Conservation (phyloP, 371 early-diverging fungal species). For the Mortierella sp. region DNA sequence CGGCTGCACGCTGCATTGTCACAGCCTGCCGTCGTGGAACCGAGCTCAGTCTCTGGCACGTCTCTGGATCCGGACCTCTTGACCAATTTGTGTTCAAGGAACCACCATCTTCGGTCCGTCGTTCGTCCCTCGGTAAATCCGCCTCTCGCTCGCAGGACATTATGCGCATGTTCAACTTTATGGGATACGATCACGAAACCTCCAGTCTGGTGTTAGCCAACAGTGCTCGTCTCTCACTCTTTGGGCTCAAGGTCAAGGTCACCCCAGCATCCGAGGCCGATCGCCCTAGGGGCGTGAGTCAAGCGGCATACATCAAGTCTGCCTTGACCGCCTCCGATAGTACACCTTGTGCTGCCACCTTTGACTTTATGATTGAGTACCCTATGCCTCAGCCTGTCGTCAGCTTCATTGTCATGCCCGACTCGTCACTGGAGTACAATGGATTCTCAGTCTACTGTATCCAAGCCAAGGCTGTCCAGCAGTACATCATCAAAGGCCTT, state of each 20-base stretch:
- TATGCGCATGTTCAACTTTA: slow-evolving; percentile 58
- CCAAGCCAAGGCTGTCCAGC: slow-evolving; percentile 61
- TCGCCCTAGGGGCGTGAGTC: slow-evolving; percentile 9
- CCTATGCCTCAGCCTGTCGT: slow-evolving; percentile 60
- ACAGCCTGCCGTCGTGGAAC: slow-evolving; percentile 57
- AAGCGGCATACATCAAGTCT: slow-evolving; percentile 38
- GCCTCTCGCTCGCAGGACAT: slow-evolving; percentile 41
- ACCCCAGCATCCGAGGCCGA: slow-evolving; percentile 20
- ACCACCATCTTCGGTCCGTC: slow-evolving; percentile 42
- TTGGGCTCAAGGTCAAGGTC: slow-evolving; percentile 51
- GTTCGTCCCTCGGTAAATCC: slow-evolving; percentile 47
- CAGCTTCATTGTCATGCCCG: slow-evolving; percentile 60
- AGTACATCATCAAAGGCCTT: slow-evolving; percentile 57
- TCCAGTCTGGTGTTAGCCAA: slow-evolving; percentile 56
- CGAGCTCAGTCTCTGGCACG: slow-evolving; percentile 44
- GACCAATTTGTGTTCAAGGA: slow-evolving; percentile 53
- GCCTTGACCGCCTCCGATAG: slow-evolving; percentile 7
- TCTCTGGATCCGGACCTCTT: slow-evolving; percentile 30
- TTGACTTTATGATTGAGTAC: slow-evolving; percentile 63
- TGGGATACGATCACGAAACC: slow-evolving; percentile 53
- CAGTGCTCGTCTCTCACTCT: slow-evolving; percentile 57
- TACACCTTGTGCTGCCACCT: slow-evolving; percentile 30
- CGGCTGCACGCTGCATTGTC: slow-evolving; percentile 38
- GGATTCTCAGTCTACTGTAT: slow-evolving; percentile 62
- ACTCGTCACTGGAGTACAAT: slow-evolving; percentile 51